Evolutionary conservation across 768 basidiomycete species (phyloP).

Genomic region (Fomitopsis pulvina): DNA sequence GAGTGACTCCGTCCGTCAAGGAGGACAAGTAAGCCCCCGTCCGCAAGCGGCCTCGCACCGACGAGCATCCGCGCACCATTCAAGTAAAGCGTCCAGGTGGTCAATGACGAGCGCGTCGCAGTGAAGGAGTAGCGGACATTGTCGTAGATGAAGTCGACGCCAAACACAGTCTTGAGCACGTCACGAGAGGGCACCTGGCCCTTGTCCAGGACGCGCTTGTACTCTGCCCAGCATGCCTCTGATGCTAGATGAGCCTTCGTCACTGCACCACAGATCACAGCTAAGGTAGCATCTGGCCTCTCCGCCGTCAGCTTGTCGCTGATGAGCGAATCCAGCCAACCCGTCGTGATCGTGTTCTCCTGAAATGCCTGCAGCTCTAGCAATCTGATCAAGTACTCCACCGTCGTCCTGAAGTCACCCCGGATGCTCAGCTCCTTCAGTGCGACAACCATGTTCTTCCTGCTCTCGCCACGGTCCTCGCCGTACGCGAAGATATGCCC

Average conservation of each 20-base stretch:
- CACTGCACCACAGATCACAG: slow-evolving; percentile 94
- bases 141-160: slow-evolving; percentile 96
- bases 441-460: slow-evolving; percentile 99
- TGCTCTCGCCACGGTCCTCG: slow-evolving; percentile 87
- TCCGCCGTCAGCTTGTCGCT: slow-evolving; percentile 97
- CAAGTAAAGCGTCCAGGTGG: slow-evolving; percentile 90
- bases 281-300: slow-evolving; percentile 86
- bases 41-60: slow-evolving; percentile 87
- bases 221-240: slow-evolving; percentile 86
- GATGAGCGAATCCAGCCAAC: slow-evolving; percentile 97
- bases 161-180: slow-evolving; percentile 93
- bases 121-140: slow-evolving; percentile 94
- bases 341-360: slow-evolving; percentile 96
- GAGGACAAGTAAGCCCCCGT: slow-evolving; percentile 88
- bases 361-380: slow-evolving; percentile 94
- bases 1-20: slow-evolving; percentile 95
- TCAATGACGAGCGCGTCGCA: slow-evolving; percentile 82
- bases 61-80: slow-evolving; percentile 93
- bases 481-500: slow-evolving; percentile 99
- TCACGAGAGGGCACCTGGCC: slow-evolving; percentile 96
- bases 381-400: slow-evolving; percentile 98
- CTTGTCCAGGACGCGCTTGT: slow-evolving; percentile 94
- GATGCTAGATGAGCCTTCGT: slow-evolving; percentile 90
- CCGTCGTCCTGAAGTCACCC: slow-evolving; percentile 97
- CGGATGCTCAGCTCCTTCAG: slow-evolving; percentile 97